Evolutionary conservation across 2,329 filamentous ascomycete species (phyloP).

Genomic region (Exserohilum rostratum): DNA sequence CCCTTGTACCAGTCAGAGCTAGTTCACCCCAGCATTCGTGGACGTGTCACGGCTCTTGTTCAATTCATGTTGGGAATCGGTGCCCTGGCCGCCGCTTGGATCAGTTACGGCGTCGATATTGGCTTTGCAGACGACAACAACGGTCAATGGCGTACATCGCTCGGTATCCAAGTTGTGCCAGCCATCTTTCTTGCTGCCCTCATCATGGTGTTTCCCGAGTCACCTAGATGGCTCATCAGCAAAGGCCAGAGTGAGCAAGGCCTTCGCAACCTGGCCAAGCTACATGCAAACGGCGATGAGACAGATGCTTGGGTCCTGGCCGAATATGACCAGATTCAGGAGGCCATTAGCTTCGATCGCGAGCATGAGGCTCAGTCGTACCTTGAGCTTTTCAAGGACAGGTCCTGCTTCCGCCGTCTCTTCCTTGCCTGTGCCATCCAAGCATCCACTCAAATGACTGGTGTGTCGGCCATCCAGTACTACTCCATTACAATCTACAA

Average conservation of each 20-base stretch:
- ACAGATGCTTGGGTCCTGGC: slow-evolving; percentile 73
- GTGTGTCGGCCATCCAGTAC: slow-evolving; percentile 69
- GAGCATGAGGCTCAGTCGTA: slow-evolving; percentile 74
- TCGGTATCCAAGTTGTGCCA: slow-evolving; percentile 75
- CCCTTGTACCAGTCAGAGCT: slow-evolving; percentile 81
- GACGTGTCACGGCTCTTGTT: slow-evolving; percentile 74
- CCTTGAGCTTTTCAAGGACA: slow-evolving; percentile 69
- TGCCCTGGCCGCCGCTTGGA: slow-evolving; percentile 73
- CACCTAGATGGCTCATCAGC: slow-evolving; percentile 73
- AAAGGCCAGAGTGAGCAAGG: slow-evolving; percentile 70
- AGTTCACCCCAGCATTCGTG: slow-evolving; percentile 77
- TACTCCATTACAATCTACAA: slow-evolving; percentile 71
- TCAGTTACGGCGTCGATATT: slow-evolving; percentile 69
- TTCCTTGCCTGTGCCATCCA: slow-evolving; percentile 73
- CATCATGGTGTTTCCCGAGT: slow-evolving; percentile 75
- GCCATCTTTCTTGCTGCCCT: slow-evolving; percentile 68
- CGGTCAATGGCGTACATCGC: slow-evolving; percentile 66
- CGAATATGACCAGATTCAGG: slow-evolving; percentile 74
- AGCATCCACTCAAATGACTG: slow-evolving; percentile 77
- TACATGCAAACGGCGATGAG: slow-evolving; percentile 72
- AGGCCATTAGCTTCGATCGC: slow-evolving; percentile 68
- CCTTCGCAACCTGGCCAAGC: slow-evolving; percentile 67
- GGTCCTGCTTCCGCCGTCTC: slow-evolving; percentile 72
- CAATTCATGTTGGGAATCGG: slow-evolving; percentile 85
- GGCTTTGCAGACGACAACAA: slow-evolving; percentile 55